Evolutionary conservation across 305 asterid genomes (phyloP).

Genomic region (Fraxinus latifolia): DNA sequence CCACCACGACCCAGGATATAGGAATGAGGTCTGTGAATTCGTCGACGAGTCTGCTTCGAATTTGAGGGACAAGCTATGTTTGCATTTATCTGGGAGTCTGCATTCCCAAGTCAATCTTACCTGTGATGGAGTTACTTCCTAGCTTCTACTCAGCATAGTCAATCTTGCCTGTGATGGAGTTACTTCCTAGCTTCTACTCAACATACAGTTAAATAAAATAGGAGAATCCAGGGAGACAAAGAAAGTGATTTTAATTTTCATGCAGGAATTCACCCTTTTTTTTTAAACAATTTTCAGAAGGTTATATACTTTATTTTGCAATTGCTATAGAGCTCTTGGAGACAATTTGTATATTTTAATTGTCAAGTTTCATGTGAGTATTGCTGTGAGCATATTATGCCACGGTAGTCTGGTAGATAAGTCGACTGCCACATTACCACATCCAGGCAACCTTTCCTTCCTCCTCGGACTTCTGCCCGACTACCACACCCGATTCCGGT

Average conservation of each 20-base stretch:
- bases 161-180: too few relatives aligned
- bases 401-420: not conserved
- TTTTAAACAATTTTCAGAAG: not conserved
- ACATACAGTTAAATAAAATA: not conserved
- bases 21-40: conserved; percentile 47
- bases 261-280: not conserved
- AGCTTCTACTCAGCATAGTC: not conserved
- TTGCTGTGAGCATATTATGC: not conserved
- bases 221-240: conserved; percentile 4
- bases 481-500: not conserved
- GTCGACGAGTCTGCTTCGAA: conserved; percentile 46
- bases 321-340: not conserved
- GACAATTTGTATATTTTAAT: not conserved
- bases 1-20: conserved; percentile 61
- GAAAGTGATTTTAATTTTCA: not conserved
- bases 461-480: not conserved
- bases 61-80: conserved; percentile 58
- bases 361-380: not conserved
- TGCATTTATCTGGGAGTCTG: conserved; percentile 44
- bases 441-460: not conserved
- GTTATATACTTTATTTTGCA: not conserved
- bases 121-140: not conserved
- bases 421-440: not conserved
- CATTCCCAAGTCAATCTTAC: conserved; percentile 16
- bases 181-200: not conserved